Evolutionary conservation across 495 filamentous ascomycete species (phyloP).

Genomic region (Aspergillus ostianus): DNA sequence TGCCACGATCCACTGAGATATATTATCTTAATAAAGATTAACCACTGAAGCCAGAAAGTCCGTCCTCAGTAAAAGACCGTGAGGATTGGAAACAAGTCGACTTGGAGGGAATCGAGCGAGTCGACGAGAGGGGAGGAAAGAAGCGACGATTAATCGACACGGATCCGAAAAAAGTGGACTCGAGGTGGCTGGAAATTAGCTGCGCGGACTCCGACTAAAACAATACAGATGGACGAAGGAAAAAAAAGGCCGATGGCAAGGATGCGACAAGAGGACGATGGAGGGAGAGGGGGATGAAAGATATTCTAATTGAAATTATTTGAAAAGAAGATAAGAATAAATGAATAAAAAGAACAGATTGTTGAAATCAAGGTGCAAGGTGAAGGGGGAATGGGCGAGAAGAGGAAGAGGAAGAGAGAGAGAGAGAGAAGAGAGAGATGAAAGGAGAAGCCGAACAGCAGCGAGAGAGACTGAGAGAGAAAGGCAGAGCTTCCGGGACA

Average conservation of each 20-base stretch:
- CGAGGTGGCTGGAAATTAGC: conserved; percentile 53
- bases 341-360: neutral
- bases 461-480: conserved; percentile 17
- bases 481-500: conserved; percentile 18
- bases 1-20: conserved; percentile 17
- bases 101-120: conserved; percentile 13
- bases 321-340: conserved; percentile 19
- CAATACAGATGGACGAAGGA: conserved; percentile 9
- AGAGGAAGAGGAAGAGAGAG: conserved; percentile 19
- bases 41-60: conserved; percentile 25
- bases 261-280: conserved; percentile 12
- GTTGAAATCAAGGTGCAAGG: conserved; percentile 12
- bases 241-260: conserved; percentile 12
- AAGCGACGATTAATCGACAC: conserved; percentile 26
- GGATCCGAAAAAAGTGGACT: conserved; percentile 17
- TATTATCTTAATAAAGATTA: conserved; percentile 22
- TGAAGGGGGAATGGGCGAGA: conserved; percentile 25
- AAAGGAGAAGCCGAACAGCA: conserved; percentile 21
- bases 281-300: neutral
- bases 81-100: conserved; percentile 22
- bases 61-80: conserved; percentile 25
- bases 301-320: conserved; percentile 2
- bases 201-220: conserved; percentile 33
- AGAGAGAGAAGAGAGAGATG: conserved; percentile 27
- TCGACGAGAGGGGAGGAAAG: conserved; percentile 27